phyloP scores from a whole-genome alignment of 495 filamentous ascomycete genomes.

The Niebla homalea region DNA sequence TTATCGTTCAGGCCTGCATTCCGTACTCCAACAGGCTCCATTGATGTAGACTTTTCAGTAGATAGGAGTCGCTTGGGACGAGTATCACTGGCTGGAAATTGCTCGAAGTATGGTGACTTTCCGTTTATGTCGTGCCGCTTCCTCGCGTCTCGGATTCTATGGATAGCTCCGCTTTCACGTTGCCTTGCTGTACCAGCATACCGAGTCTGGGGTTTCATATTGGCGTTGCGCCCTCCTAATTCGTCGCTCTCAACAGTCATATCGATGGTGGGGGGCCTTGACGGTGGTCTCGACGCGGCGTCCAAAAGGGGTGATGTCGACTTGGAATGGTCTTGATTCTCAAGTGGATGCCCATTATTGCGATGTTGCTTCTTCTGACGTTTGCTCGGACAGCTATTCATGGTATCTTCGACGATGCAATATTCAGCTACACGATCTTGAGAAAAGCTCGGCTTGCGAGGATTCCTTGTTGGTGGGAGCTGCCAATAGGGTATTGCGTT shows the following conservation, averaged over 20 bases:
- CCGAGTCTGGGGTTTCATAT: no score
- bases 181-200: no score
- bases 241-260: constrained; percentile 5
- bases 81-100: neutral
- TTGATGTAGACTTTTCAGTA: neutral
- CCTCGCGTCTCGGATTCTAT: neutral
- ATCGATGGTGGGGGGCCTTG: constrained; percentile 1
- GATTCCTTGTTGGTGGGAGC: neutral
- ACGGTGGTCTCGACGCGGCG: neutral
- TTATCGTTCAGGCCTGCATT: neutral
- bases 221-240: neutral
- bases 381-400: constrained; percentile 7
- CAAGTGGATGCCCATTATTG: no score
- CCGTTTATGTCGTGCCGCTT: neutral
- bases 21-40: neutral
- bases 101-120: neutral
- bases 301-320: no score
- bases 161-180: no score
- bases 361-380: constrained; percentile 1
- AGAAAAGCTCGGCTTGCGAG: neutral
- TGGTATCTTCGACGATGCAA: constrained; percentile 6
- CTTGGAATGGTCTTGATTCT: no score
- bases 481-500: neutral
- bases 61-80: neutral
- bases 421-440: constrained; percentile 4